These are phyloP conservation scores for Coffea canephora DNA, from an alignment of 257 asterid genomes.

Conservation along the genomic window DNA sequence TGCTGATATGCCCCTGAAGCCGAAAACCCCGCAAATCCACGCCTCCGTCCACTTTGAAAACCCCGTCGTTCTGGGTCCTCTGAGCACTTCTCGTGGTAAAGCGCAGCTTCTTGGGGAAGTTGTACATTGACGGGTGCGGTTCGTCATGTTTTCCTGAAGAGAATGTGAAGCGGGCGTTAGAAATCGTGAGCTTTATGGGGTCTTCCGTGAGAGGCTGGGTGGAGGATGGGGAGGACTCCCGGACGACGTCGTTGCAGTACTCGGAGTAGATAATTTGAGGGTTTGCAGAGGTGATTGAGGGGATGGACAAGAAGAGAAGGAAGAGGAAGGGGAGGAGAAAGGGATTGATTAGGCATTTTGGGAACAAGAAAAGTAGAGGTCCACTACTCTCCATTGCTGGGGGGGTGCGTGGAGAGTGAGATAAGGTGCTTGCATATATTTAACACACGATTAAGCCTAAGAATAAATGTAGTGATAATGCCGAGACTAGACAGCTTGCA, in stretches of 20 bases:
- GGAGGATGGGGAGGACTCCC: slow-evolving; percentile 37
- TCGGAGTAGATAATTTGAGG: slow-evolving; percentile 41
- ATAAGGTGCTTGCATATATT: too few species aligned
- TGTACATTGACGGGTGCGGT: slow-evolving; percentile 12
- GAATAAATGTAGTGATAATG: too few species aligned
- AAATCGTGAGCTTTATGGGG: slow-evolving; percentile 31
- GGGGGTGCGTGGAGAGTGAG: background rate
- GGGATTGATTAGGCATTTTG: background rate
- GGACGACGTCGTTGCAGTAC: slow-evolving; percentile 49
- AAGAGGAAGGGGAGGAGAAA: slow-evolving; percentile 16
- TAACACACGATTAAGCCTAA: background rate
- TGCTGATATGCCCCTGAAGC: slow-evolving; percentile 23
- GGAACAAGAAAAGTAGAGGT: background rate
- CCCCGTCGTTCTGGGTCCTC: slow-evolving; percentile 47
- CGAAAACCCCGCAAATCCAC: slow-evolving; percentile 24
- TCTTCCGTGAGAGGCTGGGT: slow-evolving; percentile 24
- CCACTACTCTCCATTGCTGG: background rate
- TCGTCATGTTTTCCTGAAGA: slow-evolving; percentile 15
- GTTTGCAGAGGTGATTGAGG: slow-evolving; percentile 23
- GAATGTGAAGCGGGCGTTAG: slow-evolving; percentile 37
- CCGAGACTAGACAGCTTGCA: too few species aligned
- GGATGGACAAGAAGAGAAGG: slow-evolving; percentile 20
- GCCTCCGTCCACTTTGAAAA: slow-evolving; percentile 54
- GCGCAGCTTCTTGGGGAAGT: slow-evolving; percentile 33
- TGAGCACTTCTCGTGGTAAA: slow-evolving; percentile 35